A percentile compares a stretch with the other conserved stretches of the same genome.
Evolutionary conservation across 768 basidiomycete species (phyloP).

Genomic region (Paxillus involutus): DNA sequence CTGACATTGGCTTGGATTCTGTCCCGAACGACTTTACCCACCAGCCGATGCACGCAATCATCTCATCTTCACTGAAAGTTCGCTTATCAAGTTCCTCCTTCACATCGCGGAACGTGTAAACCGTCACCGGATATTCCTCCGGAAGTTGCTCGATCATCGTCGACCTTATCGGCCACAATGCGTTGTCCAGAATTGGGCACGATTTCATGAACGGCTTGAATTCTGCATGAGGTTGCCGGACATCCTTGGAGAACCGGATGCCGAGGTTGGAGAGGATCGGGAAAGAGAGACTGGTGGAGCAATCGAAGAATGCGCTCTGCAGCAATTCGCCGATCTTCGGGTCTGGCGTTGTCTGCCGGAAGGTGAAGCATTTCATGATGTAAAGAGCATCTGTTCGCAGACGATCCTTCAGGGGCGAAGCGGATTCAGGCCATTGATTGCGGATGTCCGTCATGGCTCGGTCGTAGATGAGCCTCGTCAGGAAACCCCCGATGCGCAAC

Average conservation of each 20-base stretch:
- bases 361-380: constrained; percentile 85
- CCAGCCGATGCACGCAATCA: constrained; percentile 82
- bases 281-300: constrained; percentile 48
- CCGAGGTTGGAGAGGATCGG: constrained; percentile 79
- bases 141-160: constrained; percentile 63
- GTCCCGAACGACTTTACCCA: constrained; percentile 48
- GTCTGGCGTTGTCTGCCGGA: constrained; percentile 81
- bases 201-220: constrained; percentile 72
- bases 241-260: constrained; percentile 59
- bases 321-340: constrained; percentile 65
- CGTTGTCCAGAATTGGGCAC: constrained; percentile 55
- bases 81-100: constrained; percentile 65
- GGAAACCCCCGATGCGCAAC: constrained; percentile 76
- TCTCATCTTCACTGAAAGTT: constrained; percentile 67
- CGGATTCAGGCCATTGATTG: constrained; percentile 23
- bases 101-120: constrained; percentile 77
- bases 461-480: constrained; percentile 83
- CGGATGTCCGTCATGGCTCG: constrained; percentile 64
- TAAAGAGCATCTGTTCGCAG: constrained; percentile 49
- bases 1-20: constrained; percentile 2
- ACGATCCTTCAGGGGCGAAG: neutral
- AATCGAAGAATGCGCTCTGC: constrained; percentile 75
- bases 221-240: constrained; percentile 68
- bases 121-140: constrained; percentile 58
- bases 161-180: constrained; percentile 32